These are phyloP conservation scores for Globisporangium irregulare DNA, from an alignment of 352 stramenopile genomes.

Conservation along the genomic window DNA sequence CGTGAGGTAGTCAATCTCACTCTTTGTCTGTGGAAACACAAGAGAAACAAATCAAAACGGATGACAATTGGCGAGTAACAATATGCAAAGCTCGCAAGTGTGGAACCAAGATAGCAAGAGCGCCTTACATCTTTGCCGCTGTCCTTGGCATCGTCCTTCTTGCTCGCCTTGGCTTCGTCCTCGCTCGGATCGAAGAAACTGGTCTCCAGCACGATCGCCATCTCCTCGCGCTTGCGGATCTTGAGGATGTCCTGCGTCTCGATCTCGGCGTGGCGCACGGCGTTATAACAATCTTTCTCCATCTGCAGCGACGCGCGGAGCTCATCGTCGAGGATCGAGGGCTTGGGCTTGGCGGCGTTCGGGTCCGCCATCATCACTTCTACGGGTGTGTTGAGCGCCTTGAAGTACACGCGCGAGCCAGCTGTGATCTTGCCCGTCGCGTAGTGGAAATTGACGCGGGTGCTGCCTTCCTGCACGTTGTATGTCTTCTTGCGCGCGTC, in stretches of 20 bases:
- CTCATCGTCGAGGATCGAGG: slow-evolving; percentile 75
- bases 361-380: slow-evolving; percentile 76
- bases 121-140: slow-evolving; percentile 57
- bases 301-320: slow-evolving; percentile 61
- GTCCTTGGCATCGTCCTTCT: slow-evolving; percentile 67
- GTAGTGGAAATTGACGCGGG: slow-evolving; percentile 91
- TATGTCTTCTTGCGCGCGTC: slow-evolving; percentile 90
- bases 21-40: slow-evolving; percentile 39
- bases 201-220: slow-evolving; percentile 78
- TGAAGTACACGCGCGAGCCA: slow-evolving; percentile 75
- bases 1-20: slow-evolving; percentile 91
- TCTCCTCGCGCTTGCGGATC: slow-evolving; percentile 85
- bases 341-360: slow-evolving; percentile 58
- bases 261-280: slow-evolving; percentile 80
- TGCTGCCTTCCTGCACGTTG: slow-evolving; percentile 88
- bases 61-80: neutral
- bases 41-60: neutral
- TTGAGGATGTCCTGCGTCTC: slow-evolving; percentile 92
- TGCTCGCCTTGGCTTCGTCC: slow-evolving; percentile 56
- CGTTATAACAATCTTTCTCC: slow-evolving; percentile 92
- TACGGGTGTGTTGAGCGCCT: slow-evolving; percentile 60
- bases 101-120: neutral
- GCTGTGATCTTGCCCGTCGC: slow-evolving; percentile 90
- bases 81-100: neutral
- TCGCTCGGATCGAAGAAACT: slow-evolving; percentile 82